Percentiles rank a stretch among this genome's conserved stretches.
These are phyloP conservation scores for Ophiosphaerella narmari DNA, from an alignment of 2,329 filamentous ascomycete genomes.

Conservation along the genomic window DNA sequence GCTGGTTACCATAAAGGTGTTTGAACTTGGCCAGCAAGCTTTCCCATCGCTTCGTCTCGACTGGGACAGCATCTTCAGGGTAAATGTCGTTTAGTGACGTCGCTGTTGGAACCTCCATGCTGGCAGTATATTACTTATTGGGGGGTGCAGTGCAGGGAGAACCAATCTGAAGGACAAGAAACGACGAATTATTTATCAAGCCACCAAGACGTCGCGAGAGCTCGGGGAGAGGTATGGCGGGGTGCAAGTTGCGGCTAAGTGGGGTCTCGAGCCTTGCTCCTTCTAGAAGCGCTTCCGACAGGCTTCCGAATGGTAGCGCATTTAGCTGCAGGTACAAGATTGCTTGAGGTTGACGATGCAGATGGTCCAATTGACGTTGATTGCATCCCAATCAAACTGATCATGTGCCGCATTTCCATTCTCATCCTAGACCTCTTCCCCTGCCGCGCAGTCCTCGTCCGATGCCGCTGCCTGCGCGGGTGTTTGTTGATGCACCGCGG, in stretches of 20 bases:
- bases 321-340: constrained; percentile 21
- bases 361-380: background rate
- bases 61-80: constrained; percentile 69
- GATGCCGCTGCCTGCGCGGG: constrained; percentile 51
- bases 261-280: constrained; percentile 27
- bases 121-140: background rate
- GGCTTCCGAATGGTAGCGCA: constrained; percentile 13
- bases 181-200: constrained; percentile 11
- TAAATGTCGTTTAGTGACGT: constrained; percentile 82
- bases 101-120: constrained; percentile 70
- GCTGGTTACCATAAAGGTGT: constrained; percentile 67
- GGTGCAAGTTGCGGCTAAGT: constrained; percentile 26
- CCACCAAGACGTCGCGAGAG: constrained; percentile 21
- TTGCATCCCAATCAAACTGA: background rate
- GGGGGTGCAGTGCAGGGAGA: constrained; percentile 3
- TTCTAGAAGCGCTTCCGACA: constrained; percentile 23
- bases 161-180: constrained; percentile 1
- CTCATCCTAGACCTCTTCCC: constrained; percentile 34
- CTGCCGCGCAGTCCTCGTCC: constrained; percentile 48
- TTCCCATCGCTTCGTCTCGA: constrained; percentile 77
- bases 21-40: constrained; percentile 73
- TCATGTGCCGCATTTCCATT: background rate
- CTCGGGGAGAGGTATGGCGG: constrained; percentile 23
- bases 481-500: constrained; percentile 51
- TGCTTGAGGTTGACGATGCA: constrained; percentile 1